A percentile compares a stretch with the other conserved stretches of the same genome.
phyloP scores from a whole-genome alignment of 129 eudicot genomes.

The Flaveria trinervia region DNA sequence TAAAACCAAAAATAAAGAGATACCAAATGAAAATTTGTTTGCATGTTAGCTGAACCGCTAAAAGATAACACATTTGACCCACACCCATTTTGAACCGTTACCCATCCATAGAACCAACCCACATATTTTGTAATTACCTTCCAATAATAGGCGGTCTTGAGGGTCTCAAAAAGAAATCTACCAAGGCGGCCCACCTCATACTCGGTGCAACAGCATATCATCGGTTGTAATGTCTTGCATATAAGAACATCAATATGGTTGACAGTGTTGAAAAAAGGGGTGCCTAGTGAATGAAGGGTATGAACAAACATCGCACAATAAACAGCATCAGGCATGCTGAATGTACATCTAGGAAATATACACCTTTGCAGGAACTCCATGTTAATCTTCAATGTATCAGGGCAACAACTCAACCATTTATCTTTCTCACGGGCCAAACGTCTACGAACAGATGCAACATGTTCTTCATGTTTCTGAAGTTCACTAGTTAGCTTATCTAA shows the following conservation, averaged over 20 bases:
- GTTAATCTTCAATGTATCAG: slow-evolving; percentile 92
- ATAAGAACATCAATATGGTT: slow-evolving; percentile 96
- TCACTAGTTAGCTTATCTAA: slow-evolving; percentile 74
- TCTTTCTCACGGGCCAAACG: slow-evolving; percentile 89
- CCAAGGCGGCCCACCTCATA: slow-evolving; percentile 98
- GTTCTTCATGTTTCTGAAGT: slow-evolving; percentile 85
- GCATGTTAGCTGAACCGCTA: neutral
- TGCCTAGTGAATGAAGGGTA: slow-evolving; percentile 92
- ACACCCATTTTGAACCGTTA: neutral
- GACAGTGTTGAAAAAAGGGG: slow-evolving; percentile 95
- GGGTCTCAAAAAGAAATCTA: slow-evolving; percentile 85
- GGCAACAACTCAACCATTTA: slow-evolving; percentile 93
- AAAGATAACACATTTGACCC: neutral
- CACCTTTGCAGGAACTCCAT: slow-evolving; percentile 99
- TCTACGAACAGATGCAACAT: slow-evolving; percentile 88
- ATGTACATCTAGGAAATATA: slow-evolving; percentile 93
- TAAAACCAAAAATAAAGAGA: too few species aligned
- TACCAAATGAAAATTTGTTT: neutral
- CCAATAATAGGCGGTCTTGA: slow-evolving; percentile 93
- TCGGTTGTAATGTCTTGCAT: slow-evolving; percentile 96
- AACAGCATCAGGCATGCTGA: slow-evolving; percentile 98
- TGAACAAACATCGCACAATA: slow-evolving; percentile 96
- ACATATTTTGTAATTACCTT: slow-evolving; percentile 53
- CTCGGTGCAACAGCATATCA: slow-evolving; percentile 99
- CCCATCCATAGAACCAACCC: neutral